Percentiles rank a stretch among this genome's conserved stretches.
phyloP scores from a whole-genome alignment of 345 rosid genomes.

The Syzygium aromaticum region DNA sequence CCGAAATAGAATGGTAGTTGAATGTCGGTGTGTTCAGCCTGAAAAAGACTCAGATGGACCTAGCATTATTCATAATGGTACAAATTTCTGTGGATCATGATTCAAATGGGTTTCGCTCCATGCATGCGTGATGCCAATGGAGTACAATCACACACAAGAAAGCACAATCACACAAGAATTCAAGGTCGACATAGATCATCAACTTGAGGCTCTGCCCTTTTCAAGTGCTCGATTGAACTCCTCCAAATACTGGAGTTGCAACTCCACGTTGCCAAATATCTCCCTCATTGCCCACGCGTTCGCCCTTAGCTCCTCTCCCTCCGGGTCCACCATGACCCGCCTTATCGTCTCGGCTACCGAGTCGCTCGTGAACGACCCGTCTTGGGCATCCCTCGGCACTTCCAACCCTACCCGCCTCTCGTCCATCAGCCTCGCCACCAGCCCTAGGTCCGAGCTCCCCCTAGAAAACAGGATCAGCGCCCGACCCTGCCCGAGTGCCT shows the following conservation, averaged over 20 bases:
- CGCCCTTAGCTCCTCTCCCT: background rate
- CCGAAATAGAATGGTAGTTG: background rate
- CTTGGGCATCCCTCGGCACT: conserved; percentile 3
- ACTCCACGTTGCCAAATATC: background rate
- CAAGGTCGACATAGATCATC: background rate
- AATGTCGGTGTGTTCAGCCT: background rate
- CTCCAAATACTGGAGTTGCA: background rate
- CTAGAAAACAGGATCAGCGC: conserved; percentile 3
- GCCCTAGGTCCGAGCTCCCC: conserved; percentile 4
- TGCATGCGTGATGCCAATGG: background rate
- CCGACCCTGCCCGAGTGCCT: conserved; percentile 6
- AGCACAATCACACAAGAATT: background rate
- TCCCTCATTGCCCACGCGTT: conserved; percentile 10
- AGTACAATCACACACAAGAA: background rate
- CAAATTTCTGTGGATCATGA: background rate
- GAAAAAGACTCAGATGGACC: background rate
- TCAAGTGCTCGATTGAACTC: background rate
- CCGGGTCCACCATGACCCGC: conserved; percentile 3
- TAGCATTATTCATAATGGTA: too few relatives aligned
- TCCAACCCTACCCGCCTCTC: conserved; percentile 6
- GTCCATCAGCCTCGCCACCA: conserved; percentile 6
- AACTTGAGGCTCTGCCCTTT: background rate
- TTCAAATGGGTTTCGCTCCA: background rate
- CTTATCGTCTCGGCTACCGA: conserved; percentile 10
- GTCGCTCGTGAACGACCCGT: conserved; percentile 9